Conservation (phyloP, 352 stramenopile genomes). For the Albugo candida region DNA sequence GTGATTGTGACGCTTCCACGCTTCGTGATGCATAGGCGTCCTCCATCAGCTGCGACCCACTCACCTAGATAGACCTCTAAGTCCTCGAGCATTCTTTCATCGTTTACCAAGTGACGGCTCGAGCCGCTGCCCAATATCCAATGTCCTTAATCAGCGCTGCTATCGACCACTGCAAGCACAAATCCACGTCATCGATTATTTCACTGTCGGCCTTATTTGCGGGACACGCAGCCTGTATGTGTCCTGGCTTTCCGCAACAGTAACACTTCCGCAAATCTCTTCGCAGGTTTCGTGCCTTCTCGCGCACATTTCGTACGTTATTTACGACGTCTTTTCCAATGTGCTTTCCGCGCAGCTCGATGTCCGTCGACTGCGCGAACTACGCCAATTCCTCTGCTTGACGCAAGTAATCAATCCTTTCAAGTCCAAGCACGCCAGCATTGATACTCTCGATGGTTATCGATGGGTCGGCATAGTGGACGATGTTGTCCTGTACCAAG, state of each 20-base stretch:
- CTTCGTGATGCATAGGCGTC: neutral
- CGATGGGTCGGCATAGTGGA: neutral
- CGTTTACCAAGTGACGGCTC: neutral
- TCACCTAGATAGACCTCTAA: neutral
- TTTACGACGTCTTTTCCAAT: neutral
- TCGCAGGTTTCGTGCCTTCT: neutral
- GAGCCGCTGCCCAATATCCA: neutral
- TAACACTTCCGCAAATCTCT: neutral
- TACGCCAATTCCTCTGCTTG: neutral
- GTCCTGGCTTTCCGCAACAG: neutral
- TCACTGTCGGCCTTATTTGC: neutral
- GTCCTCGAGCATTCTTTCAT: neutral
- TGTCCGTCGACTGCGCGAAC: neutral
- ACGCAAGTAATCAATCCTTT: neutral
- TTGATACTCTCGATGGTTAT: neutral
- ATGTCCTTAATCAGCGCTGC: neutral
- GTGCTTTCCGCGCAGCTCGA: neutral
- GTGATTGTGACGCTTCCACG: neutral
- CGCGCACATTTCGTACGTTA: neutral
- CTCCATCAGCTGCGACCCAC: neutral
- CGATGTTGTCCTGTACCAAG: conserved; percentile 1
- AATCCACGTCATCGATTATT: neutral
- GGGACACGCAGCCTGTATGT: neutral
- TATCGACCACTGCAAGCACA: neutral
- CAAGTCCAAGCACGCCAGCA: neutral